phyloP scores from a whole-genome alignment of 2,329 filamentous ascomycete species.

The Cordyceps cateniannulata region DNA sequence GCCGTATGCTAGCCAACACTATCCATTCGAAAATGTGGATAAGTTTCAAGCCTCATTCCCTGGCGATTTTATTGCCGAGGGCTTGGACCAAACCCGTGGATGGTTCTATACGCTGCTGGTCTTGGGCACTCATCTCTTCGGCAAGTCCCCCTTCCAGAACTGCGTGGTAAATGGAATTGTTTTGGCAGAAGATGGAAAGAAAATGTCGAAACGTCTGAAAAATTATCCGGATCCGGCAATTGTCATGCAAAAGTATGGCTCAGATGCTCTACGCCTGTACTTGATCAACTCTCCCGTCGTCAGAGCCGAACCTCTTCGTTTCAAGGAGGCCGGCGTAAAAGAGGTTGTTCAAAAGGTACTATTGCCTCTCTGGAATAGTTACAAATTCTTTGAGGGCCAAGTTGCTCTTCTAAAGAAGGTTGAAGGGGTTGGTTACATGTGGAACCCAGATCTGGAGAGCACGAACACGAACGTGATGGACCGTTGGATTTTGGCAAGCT shows the following conservation, averaged over 20 bases:
- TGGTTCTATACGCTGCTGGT: constrained; percentile 96
- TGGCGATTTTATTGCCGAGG: constrained; percentile 90
- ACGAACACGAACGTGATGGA: constrained; percentile 91
- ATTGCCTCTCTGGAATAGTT: constrained; percentile 90
- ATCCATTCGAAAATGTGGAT: constrained; percentile 84
- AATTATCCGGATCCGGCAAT: constrained; percentile 87
- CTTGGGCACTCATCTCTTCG: constrained; percentile 81
- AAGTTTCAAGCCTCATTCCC: constrained; percentile 77
- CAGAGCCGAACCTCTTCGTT: constrained; percentile 79
- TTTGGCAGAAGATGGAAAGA: constrained; percentile 90
- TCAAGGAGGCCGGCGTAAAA: constrained; percentile 89
- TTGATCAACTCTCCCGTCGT: constrained; percentile 96
- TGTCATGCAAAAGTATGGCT: constrained; percentile 82
- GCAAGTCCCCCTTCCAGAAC: constrained; percentile 82
- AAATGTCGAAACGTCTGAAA: constrained; percentile 96
- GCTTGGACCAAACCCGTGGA: constrained; percentile 85
- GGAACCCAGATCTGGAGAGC: constrained; percentile 68
- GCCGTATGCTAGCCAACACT: constrained; percentile 88
- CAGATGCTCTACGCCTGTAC: constrained; percentile 88
- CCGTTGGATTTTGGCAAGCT: constrained; percentile 87
- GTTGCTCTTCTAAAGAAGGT: constrained; percentile 81
- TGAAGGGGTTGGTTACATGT: constrained; percentile 67
- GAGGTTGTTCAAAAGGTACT: constrained; percentile 91
- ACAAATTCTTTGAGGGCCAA: constrained; percentile 92
- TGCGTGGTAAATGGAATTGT: constrained; percentile 96